Evolutionary conservation across 345 rosid genomes (phyloP), one percentile per base, ranked within the genome.

Genomic region (Dimocarpus longan): DNA sequence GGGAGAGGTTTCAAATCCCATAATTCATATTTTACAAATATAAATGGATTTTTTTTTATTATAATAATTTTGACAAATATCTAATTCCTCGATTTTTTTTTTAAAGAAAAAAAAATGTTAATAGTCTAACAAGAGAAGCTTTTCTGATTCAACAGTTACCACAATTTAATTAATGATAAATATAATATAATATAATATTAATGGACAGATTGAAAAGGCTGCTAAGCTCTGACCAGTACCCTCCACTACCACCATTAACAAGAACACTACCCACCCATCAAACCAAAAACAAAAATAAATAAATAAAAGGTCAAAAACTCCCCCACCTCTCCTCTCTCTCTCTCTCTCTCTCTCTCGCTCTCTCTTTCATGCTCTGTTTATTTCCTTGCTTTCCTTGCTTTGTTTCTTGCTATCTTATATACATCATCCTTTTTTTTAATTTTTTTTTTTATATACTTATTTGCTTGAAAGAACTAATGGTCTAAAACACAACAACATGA

Each of bases 281-380:
- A 37, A 54, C 43, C 67, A 62, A 22, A 21, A 43, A 2, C 76
- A 39, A 42, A 18, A 63, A 63, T 19, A 6, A 9, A 42, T 19
- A 6, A 13, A 44, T 0, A 22, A 68, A 82, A 69, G 84, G 87
- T 86, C 83, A 85, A 82, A 81, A 82, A 82, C 83, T n/a, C 75
- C 77, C 74, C 18, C 57, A 32, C 37, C 2, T 11, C 32, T 80
- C 84, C 32, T 80, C 84, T 78, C 74, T 78, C 80, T 78, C 76
- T 64, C 80, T 71, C 76, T 60, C 24, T 66, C 40, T 10, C 26
- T 72, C 76, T 56, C 46, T 1, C 6, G 64, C 65, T 60, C 65
- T 60, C 40, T 10, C 26, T 72, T 77, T 56, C 46, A 6, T 19
- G 64, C 65, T 60, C 65, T 60, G 65, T 60, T 21, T 60, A 54